Evolutionary conservation across 208 protist genomes (phyloP), one percentile per base, ranked within the genome.

Genomic region (Trypanosoma caninum): DNA sequence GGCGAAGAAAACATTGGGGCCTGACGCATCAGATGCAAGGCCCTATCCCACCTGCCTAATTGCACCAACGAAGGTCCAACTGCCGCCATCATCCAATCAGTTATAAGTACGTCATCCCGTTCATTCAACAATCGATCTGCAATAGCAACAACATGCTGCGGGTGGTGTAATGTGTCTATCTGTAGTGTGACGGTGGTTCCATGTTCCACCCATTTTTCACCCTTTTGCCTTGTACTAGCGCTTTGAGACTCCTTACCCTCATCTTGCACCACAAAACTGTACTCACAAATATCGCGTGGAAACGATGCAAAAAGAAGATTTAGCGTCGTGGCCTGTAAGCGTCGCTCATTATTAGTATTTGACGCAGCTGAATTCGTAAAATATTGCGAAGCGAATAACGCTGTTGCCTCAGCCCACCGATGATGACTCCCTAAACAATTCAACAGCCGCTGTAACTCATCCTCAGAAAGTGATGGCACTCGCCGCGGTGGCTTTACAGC

Each of bases 41-140:
- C 73, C 16, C 88, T 74, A 3, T 78, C 70, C 11, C 25, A n/a
- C 38, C 84, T 45, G 0, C 84, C 84, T 10, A 88, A 18, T 53
- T 90, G 84, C 50, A 91, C 27, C 33, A 95, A 74, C 25, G 88
- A 77, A 8, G 82, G 72, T 16, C 53, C 80, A 0, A 86, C 80
- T 18, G 61, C 59, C 6, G 59, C 67, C 72, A 87, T 70, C 28
- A 94, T 74, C 11, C 69, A 63, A 47, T 91, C 82, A 1, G 84
- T 91, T 3, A 92, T 48, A 4, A 62, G 11, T 64, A 82, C 72
- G 67, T 94, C 88, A 52, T 94, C 84, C n/a, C 88, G 74, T 30
- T 66, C 31, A 37, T 44, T 48, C 18, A 94, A 59, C 13, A 94
- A 56, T 18, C 72, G 64, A 47, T 94, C 72, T 16, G 92, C 55